These are phyloP conservation scores for Globisporangium nunn DNA, from an alignment of 352 stramenopile species.

Conservation along the genomic window DNA sequence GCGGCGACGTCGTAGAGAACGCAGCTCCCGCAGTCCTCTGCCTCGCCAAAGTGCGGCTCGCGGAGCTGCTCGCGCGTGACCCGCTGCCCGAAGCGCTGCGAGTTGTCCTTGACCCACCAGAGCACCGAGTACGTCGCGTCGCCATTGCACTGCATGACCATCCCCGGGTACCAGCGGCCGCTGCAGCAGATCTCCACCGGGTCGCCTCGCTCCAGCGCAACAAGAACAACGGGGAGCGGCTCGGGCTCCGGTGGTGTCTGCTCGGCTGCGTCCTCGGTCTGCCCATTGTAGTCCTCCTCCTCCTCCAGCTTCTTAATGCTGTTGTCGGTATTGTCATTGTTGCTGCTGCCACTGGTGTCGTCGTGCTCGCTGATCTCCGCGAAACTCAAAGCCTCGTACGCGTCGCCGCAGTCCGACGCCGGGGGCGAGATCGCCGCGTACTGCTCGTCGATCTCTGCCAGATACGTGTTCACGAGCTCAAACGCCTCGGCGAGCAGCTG, in stretches of 20 bases:
- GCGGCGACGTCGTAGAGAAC: slow-evolving; percentile 50
- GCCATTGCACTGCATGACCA: slow-evolving; percentile 53
- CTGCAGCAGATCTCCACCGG: slow-evolving; percentile 55
- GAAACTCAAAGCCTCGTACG: neutral
- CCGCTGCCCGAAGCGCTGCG: slow-evolving; percentile 57
- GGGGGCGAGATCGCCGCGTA: slow-evolving; percentile 51
- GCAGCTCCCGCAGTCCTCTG: slow-evolving; percentile 15
- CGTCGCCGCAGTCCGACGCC: slow-evolving; percentile 14
- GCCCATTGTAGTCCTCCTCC: neutral
- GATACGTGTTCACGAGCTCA: slow-evolving; percentile 39
- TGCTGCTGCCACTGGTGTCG: neutral
- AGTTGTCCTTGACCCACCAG: slow-evolving; percentile 80
- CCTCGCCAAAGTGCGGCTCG: slow-evolving; percentile 19
- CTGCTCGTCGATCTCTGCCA: slow-evolving; percentile 44
- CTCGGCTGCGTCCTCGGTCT: neutral
- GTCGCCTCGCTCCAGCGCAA: slow-evolving; percentile 45
- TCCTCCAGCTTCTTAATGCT: slow-evolving; percentile 1
- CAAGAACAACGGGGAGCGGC: neutral
- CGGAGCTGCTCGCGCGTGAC: slow-evolving; percentile 47
- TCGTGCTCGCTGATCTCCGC: neutral
- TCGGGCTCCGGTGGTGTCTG: slow-evolving; percentile 1
- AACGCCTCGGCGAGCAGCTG: slow-evolving; percentile 66
- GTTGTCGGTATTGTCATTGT: neutral
- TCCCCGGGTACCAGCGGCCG: slow-evolving; percentile 54
- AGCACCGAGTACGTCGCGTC: slow-evolving; percentile 62